Conservation (phyloP, 345 rosid genomes). For the Melaleuca alternifolia region DNA sequence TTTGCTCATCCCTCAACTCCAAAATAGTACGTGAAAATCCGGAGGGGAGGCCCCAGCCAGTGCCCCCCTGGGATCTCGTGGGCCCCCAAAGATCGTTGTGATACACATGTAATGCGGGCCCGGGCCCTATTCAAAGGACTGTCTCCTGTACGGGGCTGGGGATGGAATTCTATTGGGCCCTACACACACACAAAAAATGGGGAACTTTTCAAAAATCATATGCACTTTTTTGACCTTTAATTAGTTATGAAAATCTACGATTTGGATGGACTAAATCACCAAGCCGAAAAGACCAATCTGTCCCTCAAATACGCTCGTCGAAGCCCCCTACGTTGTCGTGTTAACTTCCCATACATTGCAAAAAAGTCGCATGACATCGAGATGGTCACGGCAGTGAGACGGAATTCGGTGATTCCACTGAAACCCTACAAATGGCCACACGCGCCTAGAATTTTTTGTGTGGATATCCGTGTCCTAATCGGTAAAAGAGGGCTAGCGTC, state of each 20-base stretch:
- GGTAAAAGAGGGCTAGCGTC: not conserved
- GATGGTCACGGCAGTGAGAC: rapidly evolving
- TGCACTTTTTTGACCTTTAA: no score
- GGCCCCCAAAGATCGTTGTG: not conserved
- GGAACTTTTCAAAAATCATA: not conserved
- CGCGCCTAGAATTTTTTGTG: not conserved
- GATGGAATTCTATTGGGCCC: not conserved
- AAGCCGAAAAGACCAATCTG: not conserved
- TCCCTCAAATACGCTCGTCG: not conserved
- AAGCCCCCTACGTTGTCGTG: no score
- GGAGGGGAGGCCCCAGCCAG: not conserved
- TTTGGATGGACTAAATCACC: not conserved
- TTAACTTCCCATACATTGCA: rapidly evolving
- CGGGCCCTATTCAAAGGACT: not conserved
- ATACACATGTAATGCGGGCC: not conserved
- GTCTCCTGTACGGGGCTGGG: not conserved
- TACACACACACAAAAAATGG: not conserved
- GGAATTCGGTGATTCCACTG: rapidly evolving
- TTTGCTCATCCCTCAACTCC: not conserved
- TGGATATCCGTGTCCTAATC: no score
- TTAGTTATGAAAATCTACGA: not conserved
- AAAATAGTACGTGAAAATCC: not conserved
- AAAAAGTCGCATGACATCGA: not conserved
- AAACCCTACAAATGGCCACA: rapidly evolving
- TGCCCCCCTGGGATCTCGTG: not conserved